Percentiles rank a stretch among this genome's conserved stretches.
Conservation (phyloP, 495 filamentous ascomycete genomes). For the Filosporella fistucella region DNA sequence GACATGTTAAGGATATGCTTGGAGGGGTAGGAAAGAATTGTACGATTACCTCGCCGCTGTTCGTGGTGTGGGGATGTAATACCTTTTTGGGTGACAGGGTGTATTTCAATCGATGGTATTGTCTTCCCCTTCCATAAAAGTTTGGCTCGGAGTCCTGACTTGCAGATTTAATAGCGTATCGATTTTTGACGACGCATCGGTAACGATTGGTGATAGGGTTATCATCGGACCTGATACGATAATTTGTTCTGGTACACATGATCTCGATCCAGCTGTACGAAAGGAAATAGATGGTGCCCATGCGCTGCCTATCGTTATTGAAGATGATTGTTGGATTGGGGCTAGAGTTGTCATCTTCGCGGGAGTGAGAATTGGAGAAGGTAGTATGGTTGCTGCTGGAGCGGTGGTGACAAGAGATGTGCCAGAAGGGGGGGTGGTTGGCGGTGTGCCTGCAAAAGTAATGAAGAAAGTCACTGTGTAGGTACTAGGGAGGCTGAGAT, state of each 20-base stretch:
- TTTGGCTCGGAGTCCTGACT: not conserved
- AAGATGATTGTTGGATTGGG: slow-evolving; percentile 46
- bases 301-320: slow-evolving; percentile 31
- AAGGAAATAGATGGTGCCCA: slow-evolving; percentile 30
- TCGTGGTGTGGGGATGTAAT: slow-evolving; percentile 11
- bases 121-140: not conserved
- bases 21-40: not conserved
- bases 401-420: slow-evolving; percentile 46
- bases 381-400: slow-evolving; percentile 40
- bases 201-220: slow-evolving; percentile 10
- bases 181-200: slow-evolving; percentile 11
- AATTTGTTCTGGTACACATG: slow-evolving; percentile 42
- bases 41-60: slow-evolving; percentile 9
- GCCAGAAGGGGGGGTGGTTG: slow-evolving; percentile 33
- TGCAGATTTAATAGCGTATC: slow-evolving; percentile 4
- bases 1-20: slow-evolving; percentile 6
- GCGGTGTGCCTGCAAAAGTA: slow-evolving; percentile 26
- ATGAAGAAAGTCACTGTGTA: no score
- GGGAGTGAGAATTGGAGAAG: slow-evolving; percentile 41
- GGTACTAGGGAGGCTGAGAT: no score
- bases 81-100: slow-evolving; percentile 5
- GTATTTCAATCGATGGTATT: slow-evolving; percentile 14
- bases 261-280: slow-evolving; percentile 35
- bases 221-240: slow-evolving; percentile 38
- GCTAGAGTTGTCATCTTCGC: slow-evolving; percentile 36